A percentile compares a stretch with the other conserved stretches of the same genome.
These are phyloP conservation scores for Iris macrosiphon DNA, from an alignment of 106 monocot species.

Conservation along the genomic window DNA sequence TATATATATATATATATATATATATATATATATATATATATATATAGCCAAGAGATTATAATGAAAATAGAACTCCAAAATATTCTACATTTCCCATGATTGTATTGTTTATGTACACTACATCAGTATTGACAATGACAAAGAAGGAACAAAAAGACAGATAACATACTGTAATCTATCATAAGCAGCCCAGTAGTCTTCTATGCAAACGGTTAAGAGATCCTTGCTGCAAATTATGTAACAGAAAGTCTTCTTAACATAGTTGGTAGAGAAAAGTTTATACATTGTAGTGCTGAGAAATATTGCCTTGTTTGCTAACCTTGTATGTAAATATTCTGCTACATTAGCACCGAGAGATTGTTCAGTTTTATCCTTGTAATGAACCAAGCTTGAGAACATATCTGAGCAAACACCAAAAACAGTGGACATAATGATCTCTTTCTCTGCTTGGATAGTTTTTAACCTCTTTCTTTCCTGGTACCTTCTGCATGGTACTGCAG, in stretches of 20 bases:
- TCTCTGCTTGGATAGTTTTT: constrained; percentile 19
- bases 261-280: neutral
- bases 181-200: constrained; percentile 21
- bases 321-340: constrained; percentile 3
- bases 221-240: constrained; percentile 11
- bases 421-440: constrained; percentile 19
- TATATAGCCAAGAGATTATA: too few species aligned
- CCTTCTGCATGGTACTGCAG: constrained; percentile 1
- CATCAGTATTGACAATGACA: neutral
- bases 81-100: too few species aligned
- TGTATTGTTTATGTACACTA: neutral
- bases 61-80: too few species aligned
- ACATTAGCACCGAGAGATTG: constrained; percentile 5
- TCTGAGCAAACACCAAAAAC: constrained; percentile 17
- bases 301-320: constrained; percentile 3
- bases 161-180: constrained; percentile 11
- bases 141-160: neutral
- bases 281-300: neutral
- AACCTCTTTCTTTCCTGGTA: constrained; percentile 13
- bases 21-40: neutral
- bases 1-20: neutral
- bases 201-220: constrained; percentile 10
- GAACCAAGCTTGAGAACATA: constrained; percentile 17
- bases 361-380: constrained; percentile 4
- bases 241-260: neutral